These are phyloP conservation scores for Globisporangium barbulae DNA, from an alignment of 352 stramenopile genomes.

Conservation along the genomic window DNA sequence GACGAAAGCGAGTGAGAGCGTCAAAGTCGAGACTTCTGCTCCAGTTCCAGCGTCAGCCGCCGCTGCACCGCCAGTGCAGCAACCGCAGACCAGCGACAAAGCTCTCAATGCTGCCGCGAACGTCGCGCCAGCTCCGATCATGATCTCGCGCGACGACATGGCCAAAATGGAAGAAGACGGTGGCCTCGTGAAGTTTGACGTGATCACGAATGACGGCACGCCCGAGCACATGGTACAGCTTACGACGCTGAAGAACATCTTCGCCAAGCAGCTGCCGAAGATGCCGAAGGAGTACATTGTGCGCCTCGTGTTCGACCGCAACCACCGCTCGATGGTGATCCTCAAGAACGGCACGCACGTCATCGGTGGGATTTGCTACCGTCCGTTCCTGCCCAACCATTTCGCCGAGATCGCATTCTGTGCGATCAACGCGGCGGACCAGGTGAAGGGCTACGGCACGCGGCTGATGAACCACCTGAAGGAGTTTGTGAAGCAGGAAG, in stretches of 20 bases:
- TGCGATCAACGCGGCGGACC: conserved; percentile 95
- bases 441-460: conserved; percentile 97
- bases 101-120: neutral
- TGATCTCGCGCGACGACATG: conserved; percentile 86
- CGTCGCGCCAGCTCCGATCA: conserved; percentile 30
- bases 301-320: conserved; percentile 97
- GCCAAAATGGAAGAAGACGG: conserved; percentile 84
- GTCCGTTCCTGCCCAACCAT: conserved; percentile 90
- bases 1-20: neutral
- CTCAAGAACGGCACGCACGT: conserved; percentile 90
- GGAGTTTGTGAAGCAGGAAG: conserved; percentile 91
- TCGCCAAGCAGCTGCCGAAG: conserved; percentile 97
- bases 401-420: conserved; percentile 99
- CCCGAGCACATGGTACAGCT: conserved; percentile 90
- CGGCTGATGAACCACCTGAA: conserved; percentile 99
- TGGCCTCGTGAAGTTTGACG: conserved; percentile 76
- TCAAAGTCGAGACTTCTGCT: conserved; percentile 7
- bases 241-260: conserved; percentile 97
- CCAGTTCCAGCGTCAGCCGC: neutral
- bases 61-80: neutral
- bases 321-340: conserved; percentile 92
- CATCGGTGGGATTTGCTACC: conserved; percentile 98
- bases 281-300: conserved; percentile 99
- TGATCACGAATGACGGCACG: conserved; percentile 90
- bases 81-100: neutral